Base-by-base conservation (phyloP, 768 basidiomycete species). In the Cystofilobasidium capitatum region DNA sequence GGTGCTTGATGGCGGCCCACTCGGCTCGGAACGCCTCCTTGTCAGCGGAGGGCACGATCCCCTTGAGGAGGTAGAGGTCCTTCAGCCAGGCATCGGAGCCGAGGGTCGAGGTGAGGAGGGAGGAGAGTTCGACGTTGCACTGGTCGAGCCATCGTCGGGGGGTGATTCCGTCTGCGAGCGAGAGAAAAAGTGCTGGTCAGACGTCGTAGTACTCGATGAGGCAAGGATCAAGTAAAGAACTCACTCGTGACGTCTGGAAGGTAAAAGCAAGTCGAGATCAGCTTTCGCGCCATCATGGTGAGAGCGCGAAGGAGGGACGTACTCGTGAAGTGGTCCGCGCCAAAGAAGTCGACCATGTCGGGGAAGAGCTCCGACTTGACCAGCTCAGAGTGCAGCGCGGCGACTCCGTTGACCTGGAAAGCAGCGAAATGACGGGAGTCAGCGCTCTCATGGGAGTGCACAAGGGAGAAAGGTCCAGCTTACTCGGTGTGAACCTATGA, bases 361-460 rank as follows among this genome's bases (percentile, higher is more conserved):
- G 74, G 74, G 77, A 79, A 79, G 71, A 81, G 74, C 37, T 77
- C 75, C 26, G 86, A 85, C 77, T 81, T 82, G 62, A 98, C 88
- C 51, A 98, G 83, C 63, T 91, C 87, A 68, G 86, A 88, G 81
- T 98, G 96, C 33, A 98, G 81, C 83, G 92, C 94, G 13, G 96
- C 94, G 17, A 98, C 96, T 74, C 96, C 94, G 72, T 99, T 99
- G 73, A 92, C 88, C 75, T 51, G 49, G 86, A 88, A 3, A 51
- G 5, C 24, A 20, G n/a, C n/a, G 72, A 86, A 83, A 73, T 86
- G 88, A 10, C 76, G 66, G 40, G 66, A 40, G 57, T 65, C 66
- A 70, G 31, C 54, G 16, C 35, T 16, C 17, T 20, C 6, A 45
- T 45, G 17, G 14, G 44, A 4, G 45, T 22, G 22, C 22, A 24